Evolutionary conservation across 2,329 filamentous ascomycete species (phyloP), one percentile per base, ranked within the genome.

Genomic region (Cercospora zeae-maydis): DNA sequence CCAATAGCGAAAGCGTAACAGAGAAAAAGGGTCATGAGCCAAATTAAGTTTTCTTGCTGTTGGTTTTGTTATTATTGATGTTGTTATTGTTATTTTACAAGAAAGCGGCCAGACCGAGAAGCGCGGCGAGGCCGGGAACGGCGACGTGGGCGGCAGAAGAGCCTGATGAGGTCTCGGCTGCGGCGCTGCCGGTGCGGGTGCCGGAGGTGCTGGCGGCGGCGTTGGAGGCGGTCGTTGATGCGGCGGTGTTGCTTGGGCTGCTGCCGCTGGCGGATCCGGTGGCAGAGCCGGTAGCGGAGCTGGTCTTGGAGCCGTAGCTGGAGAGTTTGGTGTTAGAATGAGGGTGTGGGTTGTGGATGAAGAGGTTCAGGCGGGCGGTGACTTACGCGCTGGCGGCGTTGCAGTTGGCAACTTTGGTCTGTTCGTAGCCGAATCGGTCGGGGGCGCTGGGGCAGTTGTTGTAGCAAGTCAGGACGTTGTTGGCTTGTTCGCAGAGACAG

Each of bases 401-500:
- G 67, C 74, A 76, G 47, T 77, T 78, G 27, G 75, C 69, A 16
- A 73, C 59, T 45, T 69, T 64, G 64, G 74, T 64, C 68, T 76
- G 70, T 68, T 77, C 61, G 33, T 73, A 75, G 33, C 71, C 71
- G 61, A 71, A 71, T 39, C 72, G 69, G 55, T 73, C 75, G 14
- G 77, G 65, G 69, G 70, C 67, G 82, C 79, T 67, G 58, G 85
- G 84, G 78, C 86, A 88, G 79, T 86, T 85, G 79, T 83, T 83
- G 78, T 86, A 88, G 82, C 86, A 88, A 11, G 67, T 70, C 9
- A 71, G 53, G 56, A 75, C 66, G 53, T 70, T 69, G 37, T 72
- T 80, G 73, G 82, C 84, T 68, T 83, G 80, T 55, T 80, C 76
- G 75, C 86, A 88, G 31, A 86, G 78, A 75, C 86, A 88, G 69